Conservation (phyloP, 805 yeast species). For the Martiniozyma abietophila region DNA sequence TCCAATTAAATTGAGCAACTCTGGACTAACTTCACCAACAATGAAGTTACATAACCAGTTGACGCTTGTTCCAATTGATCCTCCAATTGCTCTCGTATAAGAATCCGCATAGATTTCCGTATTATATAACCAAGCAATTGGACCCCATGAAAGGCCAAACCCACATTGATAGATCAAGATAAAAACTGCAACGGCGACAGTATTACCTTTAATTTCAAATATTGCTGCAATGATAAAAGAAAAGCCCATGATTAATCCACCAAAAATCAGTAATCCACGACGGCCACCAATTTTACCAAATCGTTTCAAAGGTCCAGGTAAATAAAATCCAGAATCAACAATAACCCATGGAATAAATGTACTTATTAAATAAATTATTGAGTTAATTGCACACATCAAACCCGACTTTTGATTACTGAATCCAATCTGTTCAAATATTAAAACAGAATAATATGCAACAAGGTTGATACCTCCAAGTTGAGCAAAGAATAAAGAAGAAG, state of each 20-base stretch:
- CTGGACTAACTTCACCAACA: slow-evolving; percentile 88
- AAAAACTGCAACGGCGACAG: slow-evolving; percentile 59
- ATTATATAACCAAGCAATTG: slow-evolving; percentile 80
- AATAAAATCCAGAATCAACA: slow-evolving; percentile 50
- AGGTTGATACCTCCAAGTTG: slow-evolving; percentile 87
- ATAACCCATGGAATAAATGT: slow-evolving; percentile 85
- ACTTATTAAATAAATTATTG: slow-evolving; percentile 46
- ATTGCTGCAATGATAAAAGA: slow-evolving; percentile 57
- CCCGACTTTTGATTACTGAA: slow-evolving; percentile 79
- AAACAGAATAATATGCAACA: slow-evolving; percentile 81
- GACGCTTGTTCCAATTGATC: slow-evolving; percentile 77
- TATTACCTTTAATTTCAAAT: slow-evolving; percentile 43
- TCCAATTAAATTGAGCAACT: slow-evolving; percentile 60
- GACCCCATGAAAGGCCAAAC: slow-evolving; percentile 89
- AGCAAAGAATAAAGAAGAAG: slow-evolving; percentile 81
- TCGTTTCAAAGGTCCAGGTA: too few relatives aligned
- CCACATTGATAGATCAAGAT: slow-evolving; percentile 74
- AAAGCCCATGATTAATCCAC: slow-evolving; percentile 66
- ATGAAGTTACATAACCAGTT: slow-evolving; percentile 87
- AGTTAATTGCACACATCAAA: slow-evolving; percentile 76
- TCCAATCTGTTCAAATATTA: slow-evolving; percentile 87
- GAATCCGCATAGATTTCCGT: slow-evolving; percentile 76
- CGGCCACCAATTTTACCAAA: too few relatives aligned
- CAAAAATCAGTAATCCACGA: slow-evolving; percentile 63
- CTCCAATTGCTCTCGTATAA: slow-evolving; percentile 71